Evolutionary conservation across 2,329 filamentous ascomycete species (phyloP).

Genomic region (Trichoderma breve): DNA sequence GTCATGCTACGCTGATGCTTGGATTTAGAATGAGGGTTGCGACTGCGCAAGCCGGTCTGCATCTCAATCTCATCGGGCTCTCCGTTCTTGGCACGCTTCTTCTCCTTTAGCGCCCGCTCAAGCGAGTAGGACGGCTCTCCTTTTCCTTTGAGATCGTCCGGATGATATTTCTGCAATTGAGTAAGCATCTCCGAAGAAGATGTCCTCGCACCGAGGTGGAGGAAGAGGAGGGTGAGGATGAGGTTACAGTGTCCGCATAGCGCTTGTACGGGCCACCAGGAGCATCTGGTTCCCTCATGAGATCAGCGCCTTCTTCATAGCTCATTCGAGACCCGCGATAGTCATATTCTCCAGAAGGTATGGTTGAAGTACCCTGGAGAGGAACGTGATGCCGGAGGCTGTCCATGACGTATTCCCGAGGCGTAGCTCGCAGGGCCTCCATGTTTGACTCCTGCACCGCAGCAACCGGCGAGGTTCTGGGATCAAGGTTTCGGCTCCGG

Average conservation of each 20-base stretch:
- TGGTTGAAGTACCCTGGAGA: constrained; percentile 72
- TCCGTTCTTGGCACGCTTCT: constrained; percentile 39
- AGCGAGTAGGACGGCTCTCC: constrained; percentile 72
- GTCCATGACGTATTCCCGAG: constrained; percentile 72
- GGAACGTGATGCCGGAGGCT: constrained; percentile 71
- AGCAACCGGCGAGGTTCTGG: constrained; percentile 66
- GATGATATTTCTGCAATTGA: constrained; percentile 60
- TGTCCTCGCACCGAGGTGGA: background rate
- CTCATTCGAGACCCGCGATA: constrained; percentile 66
- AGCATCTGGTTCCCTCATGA: constrained; percentile 72
- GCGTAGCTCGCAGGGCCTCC: constrained; percentile 78
- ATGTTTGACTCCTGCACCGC: constrained; percentile 71
- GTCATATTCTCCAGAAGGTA: constrained; percentile 73
- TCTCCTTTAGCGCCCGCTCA: constrained; percentile 64
- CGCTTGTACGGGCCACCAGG: constrained; percentile 74
- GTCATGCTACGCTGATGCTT: constrained; percentile 47
- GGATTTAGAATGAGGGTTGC: background rate
- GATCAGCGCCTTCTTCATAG: constrained; percentile 82
- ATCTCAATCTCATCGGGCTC: constrained; percentile 12
- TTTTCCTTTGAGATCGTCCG: constrained; percentile 78
- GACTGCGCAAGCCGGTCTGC: constrained; percentile 11
- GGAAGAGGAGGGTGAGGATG: constrained; percentile 33
- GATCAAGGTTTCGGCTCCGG: constrained; percentile 67
- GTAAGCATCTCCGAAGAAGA: background rate
- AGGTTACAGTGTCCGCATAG: constrained; percentile 65